Evolutionary conservation across 306 rosid genomes (phyloP), one percentile per base, ranked within the genome.

Genomic region (Abrus precatorius): DNA sequence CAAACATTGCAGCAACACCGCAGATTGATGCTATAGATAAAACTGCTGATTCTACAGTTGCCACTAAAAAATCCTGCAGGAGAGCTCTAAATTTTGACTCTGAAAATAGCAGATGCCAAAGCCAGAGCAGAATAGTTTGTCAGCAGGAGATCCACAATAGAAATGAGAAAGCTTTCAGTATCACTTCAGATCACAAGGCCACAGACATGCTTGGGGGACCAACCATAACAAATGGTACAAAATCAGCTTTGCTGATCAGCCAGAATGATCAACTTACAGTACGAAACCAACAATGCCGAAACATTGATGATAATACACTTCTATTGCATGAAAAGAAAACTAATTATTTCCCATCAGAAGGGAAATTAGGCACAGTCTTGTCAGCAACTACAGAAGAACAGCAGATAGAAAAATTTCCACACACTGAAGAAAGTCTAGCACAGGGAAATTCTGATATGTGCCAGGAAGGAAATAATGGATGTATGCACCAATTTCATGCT

Each of bases 21-120:
- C 82, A 67, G 50, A 83, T 41, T 44, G 86, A 90, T 69, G 44
- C 74, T 54, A 54, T 69, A 13, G 57, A 27, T 32, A 88, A 82
- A 69, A 84, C 59, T 27, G 53, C 7, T 68, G 70, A 83, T 71
- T 60, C 83, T 50, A 75, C 40, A 27, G 60, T 75, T 13, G 80
- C 55, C 82, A 41, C 83, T 50, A 55, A 74, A 80, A 93, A 80
- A 64, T 77, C 94, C 61, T 88, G 96, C 88, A 86, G 83, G 82
- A 93, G 85, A 86, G 81, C 86, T 78, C 74, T 93, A 65, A 56
- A 78, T 20, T 93, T 95, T 86, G 96, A 89, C 83, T 74, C 69
- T 78, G 94, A 89, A 83, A 80, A 81, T 13, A 66, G 66, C 66
- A 34, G 72, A 70, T 72, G 72, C 78, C 86, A 82, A 72, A 83